Evolutionary conservation across 352 stramenopile species (phyloP).

Genomic region (Globisporangium spiculum): DNA sequence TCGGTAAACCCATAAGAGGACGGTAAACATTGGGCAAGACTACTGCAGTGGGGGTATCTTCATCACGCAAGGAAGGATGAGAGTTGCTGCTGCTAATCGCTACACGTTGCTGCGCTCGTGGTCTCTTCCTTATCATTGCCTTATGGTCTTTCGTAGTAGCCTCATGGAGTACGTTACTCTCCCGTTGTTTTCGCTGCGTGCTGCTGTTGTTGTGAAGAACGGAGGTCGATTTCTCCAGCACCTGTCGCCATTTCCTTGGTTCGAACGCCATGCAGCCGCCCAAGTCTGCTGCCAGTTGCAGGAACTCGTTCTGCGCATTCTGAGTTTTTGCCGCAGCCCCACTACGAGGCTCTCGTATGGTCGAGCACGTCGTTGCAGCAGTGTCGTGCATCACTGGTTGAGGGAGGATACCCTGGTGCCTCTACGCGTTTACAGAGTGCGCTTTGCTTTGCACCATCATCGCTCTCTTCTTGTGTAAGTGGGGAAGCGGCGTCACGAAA

Average conservation of each 20-base stretch:
- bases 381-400: neutral
- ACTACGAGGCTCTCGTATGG: neutral
- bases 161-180: neutral
- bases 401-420: too few relatives aligned
- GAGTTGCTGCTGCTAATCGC: neutral
- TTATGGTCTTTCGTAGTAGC: neutral
- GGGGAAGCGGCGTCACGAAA: neutral
- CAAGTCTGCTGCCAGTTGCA: conserved; percentile 47
- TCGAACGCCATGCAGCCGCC: conserved; percentile 51
- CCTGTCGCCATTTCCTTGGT: conserved; percentile 48
- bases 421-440: neutral
- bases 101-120: neutral
- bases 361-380: neutral
- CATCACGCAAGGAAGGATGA: conserved; percentile 28
- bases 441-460: neutral
- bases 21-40: conserved; percentile 3
- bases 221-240: conserved; percentile 38
- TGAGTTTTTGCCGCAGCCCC: neutral
- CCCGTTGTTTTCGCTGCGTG: neutral
- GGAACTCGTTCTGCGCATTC: conserved; percentile 29
- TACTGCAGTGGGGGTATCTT: conserved; percentile 18
- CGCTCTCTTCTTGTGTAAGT: neutral
- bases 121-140: neutral
- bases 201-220: conserved; percentile 15
- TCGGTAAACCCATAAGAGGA: neutral